A percentile compares a stretch with the other conserved stretches of the same genome.
These are phyloP conservation scores for Didymella lethalis DNA, from an alignment of 2,329 filamentous ascomycete species.

Conservation along the genomic window DNA sequence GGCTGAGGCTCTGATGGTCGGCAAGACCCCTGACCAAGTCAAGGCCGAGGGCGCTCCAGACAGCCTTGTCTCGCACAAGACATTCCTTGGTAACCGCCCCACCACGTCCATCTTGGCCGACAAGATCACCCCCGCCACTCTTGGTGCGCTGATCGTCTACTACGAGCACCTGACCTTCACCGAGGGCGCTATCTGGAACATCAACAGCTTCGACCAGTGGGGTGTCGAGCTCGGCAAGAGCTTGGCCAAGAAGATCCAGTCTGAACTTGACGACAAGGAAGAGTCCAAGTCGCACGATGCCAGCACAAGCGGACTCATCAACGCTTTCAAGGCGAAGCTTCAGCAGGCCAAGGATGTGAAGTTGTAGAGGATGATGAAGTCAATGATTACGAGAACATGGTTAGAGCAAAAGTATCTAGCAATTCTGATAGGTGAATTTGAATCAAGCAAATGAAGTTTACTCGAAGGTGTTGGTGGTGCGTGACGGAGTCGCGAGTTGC, in stretches of 20 bases:
- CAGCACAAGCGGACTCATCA: slow-evolving; percentile 88
- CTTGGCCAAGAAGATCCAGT: slow-evolving; percentile 73
- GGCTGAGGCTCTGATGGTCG: slow-evolving; percentile 88
- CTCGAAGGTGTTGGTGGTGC: background rate
- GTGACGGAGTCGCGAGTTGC: background rate
- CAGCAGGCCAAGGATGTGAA: slow-evolving; percentile 35
- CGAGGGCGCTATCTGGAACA: slow-evolving; percentile 98
- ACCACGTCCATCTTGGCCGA: slow-evolving; percentile 94
- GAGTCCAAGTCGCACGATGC: slow-evolving; percentile 79
- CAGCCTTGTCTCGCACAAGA: slow-evolving; percentile 93
- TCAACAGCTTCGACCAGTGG: slow-evolving; percentile 99
- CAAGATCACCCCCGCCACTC: slow-evolving; percentile 90
- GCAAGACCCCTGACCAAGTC: slow-evolving; percentile 83
- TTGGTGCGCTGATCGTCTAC: slow-evolving; percentile 96
- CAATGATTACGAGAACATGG: slow-evolving; percentile 13
- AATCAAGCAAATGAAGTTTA: slow-evolving; percentile 3
- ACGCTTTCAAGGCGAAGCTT: slow-evolving; percentile 83
- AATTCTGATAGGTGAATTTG: slow-evolving; percentile 12
- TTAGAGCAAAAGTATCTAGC: slow-evolving; percentile 13
- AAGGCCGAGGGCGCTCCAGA: slow-evolving; percentile 76
- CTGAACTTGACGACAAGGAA: slow-evolving; percentile 82
- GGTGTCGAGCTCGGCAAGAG: slow-evolving; percentile 98
- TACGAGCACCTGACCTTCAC: slow-evolving; percentile 99
- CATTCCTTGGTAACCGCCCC: slow-evolving; percentile 96
- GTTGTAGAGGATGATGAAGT: slow-evolving; percentile 8